Conservation (phyloP, 768 basidiomycete genomes). For the Leccinum pellstonianum region DNA sequence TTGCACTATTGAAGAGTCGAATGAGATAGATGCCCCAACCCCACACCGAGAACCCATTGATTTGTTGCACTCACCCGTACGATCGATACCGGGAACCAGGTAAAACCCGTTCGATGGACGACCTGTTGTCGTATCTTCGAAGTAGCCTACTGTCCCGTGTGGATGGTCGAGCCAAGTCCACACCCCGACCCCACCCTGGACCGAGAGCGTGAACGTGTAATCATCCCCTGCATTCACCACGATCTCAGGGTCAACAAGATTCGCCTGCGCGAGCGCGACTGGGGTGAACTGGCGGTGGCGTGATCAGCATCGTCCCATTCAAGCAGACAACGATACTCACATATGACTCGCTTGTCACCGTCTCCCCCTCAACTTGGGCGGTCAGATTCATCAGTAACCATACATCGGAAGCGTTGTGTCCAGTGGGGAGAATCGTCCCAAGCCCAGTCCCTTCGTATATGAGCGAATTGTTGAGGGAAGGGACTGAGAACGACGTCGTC, state of each 20-base stretch:
- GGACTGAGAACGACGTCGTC: constrained; percentile 41
- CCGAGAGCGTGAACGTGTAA: constrained; percentile 51
- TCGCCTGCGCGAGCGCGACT: constrained; percentile 37
- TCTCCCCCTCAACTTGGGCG: constrained; percentile 39
- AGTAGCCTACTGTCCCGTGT: constrained; percentile 45
- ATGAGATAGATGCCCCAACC: too few species aligned
- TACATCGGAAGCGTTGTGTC: constrained; percentile 32
- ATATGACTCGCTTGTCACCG: constrained; percentile 50
- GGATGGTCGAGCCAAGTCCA: constrained; percentile 66
- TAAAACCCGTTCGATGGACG: too few species aligned
- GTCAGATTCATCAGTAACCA: constrained; percentile 54
- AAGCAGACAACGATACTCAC: too few species aligned
- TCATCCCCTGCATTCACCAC: constrained; percentile 18
- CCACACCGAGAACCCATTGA: too few species aligned
- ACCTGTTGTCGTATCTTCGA: too few species aligned
- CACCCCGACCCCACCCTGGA: constrained; percentile 50
- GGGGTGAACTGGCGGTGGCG: constrained; percentile 49
- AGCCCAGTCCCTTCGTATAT: constrained; percentile 42
- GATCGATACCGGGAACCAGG: too few species aligned
- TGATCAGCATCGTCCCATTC: background rate
- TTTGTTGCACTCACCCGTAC: too few species aligned
- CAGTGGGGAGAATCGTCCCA: constrained; percentile 39
- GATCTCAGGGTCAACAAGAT: too few species aligned
- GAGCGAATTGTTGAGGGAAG: constrained; percentile 23
- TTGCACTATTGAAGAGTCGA: too few species aligned